Evolutionary conservation across 306 rosid species (phyloP).

Genomic region (Pyrus pyrifolia): DNA sequence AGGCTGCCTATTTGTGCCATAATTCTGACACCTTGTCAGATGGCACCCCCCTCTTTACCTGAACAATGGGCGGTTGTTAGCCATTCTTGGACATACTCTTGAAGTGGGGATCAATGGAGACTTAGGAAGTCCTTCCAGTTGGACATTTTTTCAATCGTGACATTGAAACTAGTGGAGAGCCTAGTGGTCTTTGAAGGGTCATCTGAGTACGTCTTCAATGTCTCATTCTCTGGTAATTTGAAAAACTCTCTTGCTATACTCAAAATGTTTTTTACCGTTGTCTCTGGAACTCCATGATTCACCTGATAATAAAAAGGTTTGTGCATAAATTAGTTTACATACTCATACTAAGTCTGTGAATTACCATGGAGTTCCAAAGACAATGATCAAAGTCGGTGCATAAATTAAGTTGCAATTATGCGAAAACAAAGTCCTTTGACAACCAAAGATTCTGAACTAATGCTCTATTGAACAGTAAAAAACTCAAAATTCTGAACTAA

Average conservation of each 20-base stretch:
- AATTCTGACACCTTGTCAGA: no score
- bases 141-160: conserved; percentile 33
- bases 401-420: no score
- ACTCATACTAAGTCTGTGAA: background rate
- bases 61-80: conserved; percentile 36
- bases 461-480: no score
- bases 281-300: conserved; percentile 35
- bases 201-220: conserved; percentile 42
- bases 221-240: conserved; percentile 37
- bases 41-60: conserved; percentile 12
- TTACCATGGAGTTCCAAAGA: no score
- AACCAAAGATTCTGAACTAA: no score
- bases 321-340: background rate
- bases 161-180: conserved; percentile 46
- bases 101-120: conserved; percentile 38
- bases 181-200: conserved; percentile 43
- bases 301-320: conserved; percentile 11
- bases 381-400: no score
- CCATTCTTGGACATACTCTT: conserved; percentile 35
- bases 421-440: no score
- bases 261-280: background rate
- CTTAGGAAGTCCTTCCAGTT: conserved; percentile 51
- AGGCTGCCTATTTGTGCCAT: no score
- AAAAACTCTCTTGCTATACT: conserved; percentile 31
- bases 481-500: no score